These are phyloP conservation scores for Populus euphratica DNA, from an alignment of 345 rosid species.

Conservation along the genomic window DNA sequence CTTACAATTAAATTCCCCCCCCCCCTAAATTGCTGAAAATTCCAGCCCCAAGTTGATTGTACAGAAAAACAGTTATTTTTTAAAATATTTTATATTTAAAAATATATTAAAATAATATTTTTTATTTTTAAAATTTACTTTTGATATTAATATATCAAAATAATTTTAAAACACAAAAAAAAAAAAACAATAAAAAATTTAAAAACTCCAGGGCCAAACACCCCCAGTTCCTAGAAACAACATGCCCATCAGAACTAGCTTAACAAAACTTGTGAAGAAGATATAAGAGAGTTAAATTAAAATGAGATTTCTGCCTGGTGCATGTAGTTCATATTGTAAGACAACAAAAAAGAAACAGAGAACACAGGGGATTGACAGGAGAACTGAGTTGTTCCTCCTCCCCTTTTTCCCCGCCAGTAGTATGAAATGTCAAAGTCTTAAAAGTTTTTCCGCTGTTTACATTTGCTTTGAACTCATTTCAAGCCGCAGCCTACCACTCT, in stretches of 20 bases:
- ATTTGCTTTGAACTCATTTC: constrained; percentile 50
- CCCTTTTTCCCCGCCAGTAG: constrained; percentile 15
- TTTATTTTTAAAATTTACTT: too few species aligned
- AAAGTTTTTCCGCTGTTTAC: constrained; percentile 51
- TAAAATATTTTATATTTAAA: too few species aligned
- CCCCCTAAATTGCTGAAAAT: background rate
- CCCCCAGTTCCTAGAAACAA: background rate
- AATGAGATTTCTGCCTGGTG: constrained; percentile 21
- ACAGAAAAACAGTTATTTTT: too few species aligned
- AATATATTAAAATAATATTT: too few species aligned
- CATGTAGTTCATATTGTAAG: constrained; percentile 14
- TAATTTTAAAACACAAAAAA: too few species aligned
- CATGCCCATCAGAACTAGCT: background rate
- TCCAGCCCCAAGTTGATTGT: background rate
- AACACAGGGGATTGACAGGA: constrained; percentile 26
- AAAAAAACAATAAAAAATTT: too few species aligned
- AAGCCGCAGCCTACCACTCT: constrained; percentile 29
- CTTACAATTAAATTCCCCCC: too few species aligned
- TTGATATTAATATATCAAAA: too few species aligned
- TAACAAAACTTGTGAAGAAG: background rate
- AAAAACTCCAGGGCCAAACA: too few species aligned
- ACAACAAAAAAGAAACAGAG: constrained; percentile 19
- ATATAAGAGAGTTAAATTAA: background rate
- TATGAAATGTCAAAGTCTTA: constrained; percentile 23
- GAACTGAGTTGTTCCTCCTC: constrained; percentile 24